Conservation (phyloP, 768 basidiomycete genomes). For the Mycena olivaceomarginata region DNA sequence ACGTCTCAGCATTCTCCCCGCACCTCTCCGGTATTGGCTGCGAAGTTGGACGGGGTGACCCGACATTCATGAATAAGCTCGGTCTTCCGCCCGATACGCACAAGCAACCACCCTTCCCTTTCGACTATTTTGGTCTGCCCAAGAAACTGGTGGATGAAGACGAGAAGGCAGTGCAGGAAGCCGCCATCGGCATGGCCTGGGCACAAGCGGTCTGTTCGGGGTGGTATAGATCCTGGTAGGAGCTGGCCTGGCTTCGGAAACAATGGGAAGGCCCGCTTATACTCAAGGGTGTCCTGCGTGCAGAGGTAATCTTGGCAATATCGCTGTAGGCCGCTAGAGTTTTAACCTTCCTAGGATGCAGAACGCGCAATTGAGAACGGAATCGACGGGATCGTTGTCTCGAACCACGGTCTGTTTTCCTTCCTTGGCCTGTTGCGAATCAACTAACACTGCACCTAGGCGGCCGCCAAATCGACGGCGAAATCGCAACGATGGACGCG, state of each 20-base stretch:
- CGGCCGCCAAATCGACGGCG: background rate
- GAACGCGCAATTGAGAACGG: background rate
- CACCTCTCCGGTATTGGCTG: background rate
- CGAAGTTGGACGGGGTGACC: background rate
- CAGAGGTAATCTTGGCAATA: background rate
- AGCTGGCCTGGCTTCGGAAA: background rate
- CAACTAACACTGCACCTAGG: background rate
- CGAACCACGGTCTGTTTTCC: background rate
- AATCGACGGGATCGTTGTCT: background rate
- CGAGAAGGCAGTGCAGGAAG: background rate
- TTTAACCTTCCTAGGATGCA: background rate
- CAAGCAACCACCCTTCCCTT: background rate
- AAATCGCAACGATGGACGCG: background rate
- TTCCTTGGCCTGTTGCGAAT: background rate
- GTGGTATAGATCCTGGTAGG: background rate
- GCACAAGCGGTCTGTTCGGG: background rate
- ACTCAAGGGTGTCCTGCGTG: background rate
- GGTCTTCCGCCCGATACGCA: background rate
- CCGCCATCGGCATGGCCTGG: background rate
- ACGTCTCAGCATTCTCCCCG: background rate
- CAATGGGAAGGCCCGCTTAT: background rate
- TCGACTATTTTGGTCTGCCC: background rate
- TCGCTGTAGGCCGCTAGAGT: background rate
- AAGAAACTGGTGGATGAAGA: background rate
- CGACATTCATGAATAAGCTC: background rate